A percentile compares a stretch with the other conserved stretches of the same genome.
phyloP scores from a whole-genome alignment of 805 yeast species.

The Kluyveromyces wickerhamii region DNA sequence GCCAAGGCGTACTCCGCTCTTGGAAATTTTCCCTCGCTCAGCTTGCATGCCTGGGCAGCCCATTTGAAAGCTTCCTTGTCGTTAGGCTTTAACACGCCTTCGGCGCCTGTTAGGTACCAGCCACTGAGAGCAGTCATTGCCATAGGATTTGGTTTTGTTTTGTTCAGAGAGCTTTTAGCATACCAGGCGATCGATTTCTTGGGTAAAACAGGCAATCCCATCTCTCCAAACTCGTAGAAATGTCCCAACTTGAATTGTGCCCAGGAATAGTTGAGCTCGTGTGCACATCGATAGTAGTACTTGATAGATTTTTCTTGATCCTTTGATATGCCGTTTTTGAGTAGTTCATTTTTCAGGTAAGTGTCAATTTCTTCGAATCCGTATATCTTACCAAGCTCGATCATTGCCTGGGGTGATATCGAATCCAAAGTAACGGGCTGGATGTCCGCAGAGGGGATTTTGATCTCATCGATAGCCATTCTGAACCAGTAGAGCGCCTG shows the following conservation, averaged over 20 bases:
- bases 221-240: constrained; percentile 63
- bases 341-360: constrained; percentile 13
- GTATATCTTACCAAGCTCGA: constrained; percentile 48
- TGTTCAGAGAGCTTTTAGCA: constrained; percentile 45
- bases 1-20: constrained; percentile 67
- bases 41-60: constrained; percentile 46
- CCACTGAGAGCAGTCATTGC: constrained; percentile 69
- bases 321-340: constrained; percentile 13
- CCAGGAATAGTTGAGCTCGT: constrained; percentile 47
- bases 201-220: constrained; percentile 45
- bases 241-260: constrained; percentile 67
- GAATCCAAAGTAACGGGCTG: not conserved
- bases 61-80: constrained; percentile 60
- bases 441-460: constrained; percentile 3
- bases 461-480: constrained; percentile 35
- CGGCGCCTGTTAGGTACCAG: constrained; percentile 69
- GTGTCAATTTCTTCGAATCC: constrained; percentile 37
- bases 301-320: constrained; percentile 39
- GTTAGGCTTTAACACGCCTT: constrained; percentile 43
- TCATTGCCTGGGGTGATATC: constrained; percentile 45
- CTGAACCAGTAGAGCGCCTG: constrained; percentile 45
- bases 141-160: constrained; percentile 49
- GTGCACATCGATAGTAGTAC: constrained; percentile 52
- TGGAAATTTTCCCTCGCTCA: constrained; percentile 46
- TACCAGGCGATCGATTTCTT: constrained; percentile 67